phyloP scores from a whole-genome alignment of 2,329 filamentous ascomycete species.

The Fusarium xylarioides region DNA sequence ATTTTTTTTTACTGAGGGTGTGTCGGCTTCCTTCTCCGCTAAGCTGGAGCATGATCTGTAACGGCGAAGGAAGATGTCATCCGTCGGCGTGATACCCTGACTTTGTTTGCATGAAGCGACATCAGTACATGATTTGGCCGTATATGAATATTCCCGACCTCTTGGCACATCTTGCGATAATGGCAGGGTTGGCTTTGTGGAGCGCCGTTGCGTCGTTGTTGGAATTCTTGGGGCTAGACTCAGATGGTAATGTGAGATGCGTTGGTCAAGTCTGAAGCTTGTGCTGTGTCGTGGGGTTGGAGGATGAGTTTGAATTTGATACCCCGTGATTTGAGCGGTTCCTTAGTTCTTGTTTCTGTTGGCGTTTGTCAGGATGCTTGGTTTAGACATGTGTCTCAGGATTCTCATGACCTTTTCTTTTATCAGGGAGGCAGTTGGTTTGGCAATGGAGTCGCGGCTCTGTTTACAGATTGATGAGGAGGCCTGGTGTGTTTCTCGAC shows the following conservation, averaged over 20 bases:
- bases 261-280: slow-evolving; percentile 18
- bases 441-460: slow-evolving; percentile 33
- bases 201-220: neutral
- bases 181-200: neutral
- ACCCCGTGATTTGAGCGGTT: slow-evolving; percentile 32
- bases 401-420: slow-evolving; percentile 27
- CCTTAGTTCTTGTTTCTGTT: slow-evolving; percentile 14
- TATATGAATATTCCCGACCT: neutral
- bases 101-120: slow-evolving; percentile 33
- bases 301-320: slow-evolving; percentile 40
- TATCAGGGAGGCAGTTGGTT: slow-evolving; percentile 18
- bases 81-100: slow-evolving; percentile 41
- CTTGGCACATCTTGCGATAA: neutral
- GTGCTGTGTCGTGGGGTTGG: slow-evolving; percentile 9
- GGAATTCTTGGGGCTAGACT: slow-evolving; percentile 11
- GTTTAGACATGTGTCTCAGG: slow-evolving; percentile 38
- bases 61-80: slow-evolving; percentile 16
- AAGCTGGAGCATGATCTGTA: slow-evolving; percentile 2
- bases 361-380: slow-evolving; percentile 28
- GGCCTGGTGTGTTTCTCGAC: neutral
- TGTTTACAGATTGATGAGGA: slow-evolving; percentile 36
- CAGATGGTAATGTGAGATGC: slow-evolving; percentile 15
- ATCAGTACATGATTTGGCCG: neutral
- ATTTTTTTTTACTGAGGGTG: slow-evolving; percentile 13
- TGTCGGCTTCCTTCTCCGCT: slow-evolving; percentile 2